A percentile compares a stretch with the other conserved stretches of the same genome.
phyloP scores from a whole-genome alignment of 495 filamentous ascomycete species.

The Penicillium chermesinum region DNA sequence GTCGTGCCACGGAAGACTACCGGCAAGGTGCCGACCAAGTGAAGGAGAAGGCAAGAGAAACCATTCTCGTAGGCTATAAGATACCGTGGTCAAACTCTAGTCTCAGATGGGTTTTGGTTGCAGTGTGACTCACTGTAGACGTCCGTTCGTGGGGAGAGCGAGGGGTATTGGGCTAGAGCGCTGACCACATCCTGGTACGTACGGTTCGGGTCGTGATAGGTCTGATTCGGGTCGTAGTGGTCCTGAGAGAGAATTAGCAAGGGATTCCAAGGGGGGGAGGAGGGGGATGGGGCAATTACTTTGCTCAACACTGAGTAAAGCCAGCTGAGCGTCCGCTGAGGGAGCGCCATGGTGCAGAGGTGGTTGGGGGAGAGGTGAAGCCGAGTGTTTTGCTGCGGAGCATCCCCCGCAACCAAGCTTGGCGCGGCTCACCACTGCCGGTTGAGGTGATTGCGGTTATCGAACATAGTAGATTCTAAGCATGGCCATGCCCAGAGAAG shows the following conservation, averaged over 20 bases:
- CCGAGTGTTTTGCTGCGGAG: not conserved
- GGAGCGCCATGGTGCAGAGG: conserved; percentile 58
- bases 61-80: conserved; percentile 80
- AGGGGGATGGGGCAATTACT: too few species aligned
- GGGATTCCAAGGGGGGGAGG: too few species aligned
- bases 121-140: conserved; percentile 87
- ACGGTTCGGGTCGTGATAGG: conserved; percentile 84
- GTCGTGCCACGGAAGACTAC: conserved; percentile 81
- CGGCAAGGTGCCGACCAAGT: conserved; percentile 80
- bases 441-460: too few species aligned
- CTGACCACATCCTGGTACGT: conserved; percentile 89
- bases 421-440: too few species aligned
- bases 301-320: conserved; percentile 84
- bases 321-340: conserved; percentile 89
- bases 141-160: conserved; percentile 84
- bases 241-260: conserved; percentile 52
- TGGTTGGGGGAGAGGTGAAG: conserved; percentile 5
- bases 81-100: too few species aligned
- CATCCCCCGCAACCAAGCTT: not conserved
- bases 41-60: conserved; percentile 77
- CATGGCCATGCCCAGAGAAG: too few species aligned
- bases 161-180: conserved; percentile 73
- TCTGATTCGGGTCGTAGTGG: conserved; percentile 85
- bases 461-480: too few species aligned
- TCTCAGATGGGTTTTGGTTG: too few species aligned